Conservation (phyloP, 352 stramenopile species). For the Pythium apleroticum region DNA sequence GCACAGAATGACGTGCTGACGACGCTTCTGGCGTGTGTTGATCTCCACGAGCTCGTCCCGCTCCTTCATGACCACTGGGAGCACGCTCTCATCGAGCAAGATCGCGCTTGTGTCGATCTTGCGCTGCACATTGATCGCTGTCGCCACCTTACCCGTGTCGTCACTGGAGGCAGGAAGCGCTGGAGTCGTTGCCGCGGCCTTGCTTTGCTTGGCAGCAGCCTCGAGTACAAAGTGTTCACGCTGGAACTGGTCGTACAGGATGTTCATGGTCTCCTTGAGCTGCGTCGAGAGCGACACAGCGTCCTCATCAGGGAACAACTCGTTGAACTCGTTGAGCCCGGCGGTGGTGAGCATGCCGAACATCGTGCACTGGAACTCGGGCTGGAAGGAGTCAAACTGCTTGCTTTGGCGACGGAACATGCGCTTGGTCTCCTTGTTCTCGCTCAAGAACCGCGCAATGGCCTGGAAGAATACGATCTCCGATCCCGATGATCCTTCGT, state of each 20-base stretch:
- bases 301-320: constrained; percentile 65
- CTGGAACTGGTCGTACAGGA: constrained; percentile 75
- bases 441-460: constrained; percentile 62
- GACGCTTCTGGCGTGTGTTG: constrained; percentile 48
- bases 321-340: constrained; percentile 74
- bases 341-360: constrained; percentile 60
- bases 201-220: constrained; percentile 1
- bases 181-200: background rate
- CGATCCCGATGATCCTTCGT: background rate
- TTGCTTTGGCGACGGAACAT: constrained; percentile 74
- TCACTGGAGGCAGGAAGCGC: background rate
- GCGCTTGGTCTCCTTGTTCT: constrained; percentile 83
- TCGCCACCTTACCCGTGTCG: background rate
- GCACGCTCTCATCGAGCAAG: constrained; percentile 57
- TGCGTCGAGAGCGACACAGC: constrained; percentile 48
- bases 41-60: constrained; percentile 31
- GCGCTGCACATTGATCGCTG: constrained; percentile 55
- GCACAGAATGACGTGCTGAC: constrained; percentile 76
- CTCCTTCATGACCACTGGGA: constrained; percentile 50
- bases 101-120: constrained; percentile 76
- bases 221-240: constrained; percentile 55
- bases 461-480: constrained; percentile 47
- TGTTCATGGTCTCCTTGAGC: constrained; percentile 64
- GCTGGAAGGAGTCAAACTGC: constrained; percentile 60
- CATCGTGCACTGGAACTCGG: constrained; percentile 73